Evolutionary conservation across 2,329 filamentous ascomycete genomes (phyloP).

Genomic region (Colletotrichum aenigma): DNA sequence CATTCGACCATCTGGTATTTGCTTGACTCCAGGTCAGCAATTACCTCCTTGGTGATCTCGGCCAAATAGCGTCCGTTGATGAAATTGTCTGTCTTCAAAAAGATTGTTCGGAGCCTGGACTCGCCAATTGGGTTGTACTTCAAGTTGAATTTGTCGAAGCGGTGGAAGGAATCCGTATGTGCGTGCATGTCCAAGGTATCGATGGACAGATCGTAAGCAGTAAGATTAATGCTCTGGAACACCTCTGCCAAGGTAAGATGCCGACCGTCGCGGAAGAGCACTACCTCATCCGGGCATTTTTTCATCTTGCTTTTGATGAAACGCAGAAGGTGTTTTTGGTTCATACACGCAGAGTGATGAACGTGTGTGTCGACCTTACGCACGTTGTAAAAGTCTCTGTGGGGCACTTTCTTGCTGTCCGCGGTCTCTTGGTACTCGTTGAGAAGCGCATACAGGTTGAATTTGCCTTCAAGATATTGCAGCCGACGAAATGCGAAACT

Average conservation of each 20-base stretch:
- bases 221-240: conserved; percentile 96
- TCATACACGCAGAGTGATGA: conserved; percentile 99
- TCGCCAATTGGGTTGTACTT: conserved; percentile 99
- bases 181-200: conserved; percentile 99
- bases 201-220: conserved; percentile 96
- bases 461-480: conserved; percentile 96
- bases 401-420: conserved; percentile 96
- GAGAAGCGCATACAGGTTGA: conserved; percentile 89
- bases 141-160: conserved; percentile 98
- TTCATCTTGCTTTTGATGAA: conserved; percentile 99
- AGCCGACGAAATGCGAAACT: conserved; percentile 95
- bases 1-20: conserved; percentile 99
- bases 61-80: conserved; percentile 95
- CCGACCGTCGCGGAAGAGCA: conserved; percentile 90
- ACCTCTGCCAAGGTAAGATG: conserved; percentile 90
- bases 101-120: conserved; percentile 94
- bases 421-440: conserved; percentile 99
- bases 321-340: conserved; percentile 95
- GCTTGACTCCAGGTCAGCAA: conserved; percentile 94
- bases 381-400: conserved; percentile 99
- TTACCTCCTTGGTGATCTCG: conserved; percentile 98
- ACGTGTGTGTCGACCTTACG: conserved; percentile 99
- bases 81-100: conserved; percentile 97
- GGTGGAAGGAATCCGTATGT: conserved; percentile 96
- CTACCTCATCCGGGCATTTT: conserved; percentile 92